phyloP scores from a whole-genome alignment of 2,329 filamentous ascomycete genomes.

The Clarireedia homoeocarpa region DNA sequence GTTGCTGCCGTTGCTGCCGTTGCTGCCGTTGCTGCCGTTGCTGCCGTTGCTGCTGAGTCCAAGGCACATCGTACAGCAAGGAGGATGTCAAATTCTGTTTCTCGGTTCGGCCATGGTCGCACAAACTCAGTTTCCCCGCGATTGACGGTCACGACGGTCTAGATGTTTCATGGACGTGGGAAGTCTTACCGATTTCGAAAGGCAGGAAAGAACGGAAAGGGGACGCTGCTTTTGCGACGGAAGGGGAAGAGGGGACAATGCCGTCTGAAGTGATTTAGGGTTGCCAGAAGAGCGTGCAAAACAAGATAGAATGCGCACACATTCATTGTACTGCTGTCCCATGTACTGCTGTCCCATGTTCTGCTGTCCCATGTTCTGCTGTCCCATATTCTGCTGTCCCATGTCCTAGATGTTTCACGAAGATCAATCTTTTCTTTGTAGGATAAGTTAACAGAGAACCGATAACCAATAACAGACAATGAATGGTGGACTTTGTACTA shows the following conservation, averaged over 20 bases:
- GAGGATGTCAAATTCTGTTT: neutral
- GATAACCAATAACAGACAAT: no score
- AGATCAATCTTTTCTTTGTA: no score
- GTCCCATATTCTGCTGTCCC: no score
- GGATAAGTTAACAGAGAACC: no score
- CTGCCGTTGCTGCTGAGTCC: neutral
- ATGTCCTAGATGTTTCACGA: no score
- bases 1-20: no score
- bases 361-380: no score
- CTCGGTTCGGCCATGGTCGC: neutral
- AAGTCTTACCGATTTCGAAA: conserved; percentile 6
- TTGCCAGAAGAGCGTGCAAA: neutral
- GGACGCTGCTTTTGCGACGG: conserved; percentile 2
- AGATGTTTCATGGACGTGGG: neutral
- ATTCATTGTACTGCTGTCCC: no score
- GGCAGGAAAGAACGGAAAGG: neutral
- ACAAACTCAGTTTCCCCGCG: neutral
- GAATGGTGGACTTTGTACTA: no score
- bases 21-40: no score
- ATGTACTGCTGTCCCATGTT: no score
- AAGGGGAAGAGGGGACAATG: neutral
- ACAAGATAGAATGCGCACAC: no score
- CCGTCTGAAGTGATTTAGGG: neutral
- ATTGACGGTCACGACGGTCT: neutral
- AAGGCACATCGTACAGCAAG: neutral